Percentiles rank a stretch among this genome's conserved stretches.
phyloP scores from a whole-genome alignment of 495 filamentous ascomycete genomes.

The Lophium mytilinum region DNA sequence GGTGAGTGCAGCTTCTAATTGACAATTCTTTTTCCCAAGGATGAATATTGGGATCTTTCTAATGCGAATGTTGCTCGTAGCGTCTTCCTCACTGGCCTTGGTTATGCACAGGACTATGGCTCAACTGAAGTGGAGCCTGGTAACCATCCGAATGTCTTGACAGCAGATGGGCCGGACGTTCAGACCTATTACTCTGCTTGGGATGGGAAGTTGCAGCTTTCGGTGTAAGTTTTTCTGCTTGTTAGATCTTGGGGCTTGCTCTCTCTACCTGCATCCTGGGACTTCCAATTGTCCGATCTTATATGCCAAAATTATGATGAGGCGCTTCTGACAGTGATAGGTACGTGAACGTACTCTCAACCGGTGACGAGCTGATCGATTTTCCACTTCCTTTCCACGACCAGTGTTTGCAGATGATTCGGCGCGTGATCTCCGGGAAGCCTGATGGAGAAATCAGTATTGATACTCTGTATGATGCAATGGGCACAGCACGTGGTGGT shows the following conservation, averaged over 20 bases:
- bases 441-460: neutral
- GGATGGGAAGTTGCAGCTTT: neutral
- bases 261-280: too few species aligned
- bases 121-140: neutral
- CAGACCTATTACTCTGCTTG: neutral
- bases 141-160: neutral
- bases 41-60: neutral
- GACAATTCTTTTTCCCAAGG: neutral
- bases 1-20: neutral
- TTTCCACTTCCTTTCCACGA: neutral
- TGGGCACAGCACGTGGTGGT: neutral
- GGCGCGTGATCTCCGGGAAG: neutral
- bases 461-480: neutral
- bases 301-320: neutral
- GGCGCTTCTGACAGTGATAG: neutral
- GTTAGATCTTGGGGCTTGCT: neutral
- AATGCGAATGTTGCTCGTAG: neutral
- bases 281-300: too few species aligned
- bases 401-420: neutral
- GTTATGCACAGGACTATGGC: neutral
- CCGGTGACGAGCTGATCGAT: neutral
- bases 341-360: neutral
- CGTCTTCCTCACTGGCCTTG: neutral
- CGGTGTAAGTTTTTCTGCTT: neutral
- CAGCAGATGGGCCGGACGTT: neutral